Conservation (phyloP, 495 filamentous ascomycete genomes). For the Xylaria grammica region DNA sequence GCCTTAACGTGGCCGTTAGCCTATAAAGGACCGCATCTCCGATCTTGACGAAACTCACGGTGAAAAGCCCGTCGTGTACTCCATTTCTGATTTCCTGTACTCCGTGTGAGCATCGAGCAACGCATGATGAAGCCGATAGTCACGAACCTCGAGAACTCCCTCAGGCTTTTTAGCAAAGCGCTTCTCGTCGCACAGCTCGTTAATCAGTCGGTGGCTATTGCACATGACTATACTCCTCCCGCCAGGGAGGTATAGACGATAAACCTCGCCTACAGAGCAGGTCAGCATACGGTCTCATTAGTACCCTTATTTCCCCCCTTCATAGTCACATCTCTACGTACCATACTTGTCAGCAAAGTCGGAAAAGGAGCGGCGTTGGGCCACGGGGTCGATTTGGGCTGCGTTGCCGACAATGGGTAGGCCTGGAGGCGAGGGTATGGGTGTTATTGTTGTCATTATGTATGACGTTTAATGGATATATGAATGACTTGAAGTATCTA, state of each 20-base stretch:
- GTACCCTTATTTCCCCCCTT: background rate
- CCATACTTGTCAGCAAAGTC: conserved; percentile 39
- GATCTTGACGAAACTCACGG: conserved; percentile 32
- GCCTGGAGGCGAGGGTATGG: conserved; percentile 37
- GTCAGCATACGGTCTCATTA: conserved; percentile 5
- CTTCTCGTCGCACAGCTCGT: conserved; percentile 72
- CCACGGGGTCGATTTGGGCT: conserved; percentile 30
- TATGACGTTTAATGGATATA: background rate
- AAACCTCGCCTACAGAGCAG: conserved; percentile 32
- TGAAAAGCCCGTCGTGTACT: conserved; percentile 72
- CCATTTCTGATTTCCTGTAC: conserved; percentile 61
- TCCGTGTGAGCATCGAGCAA: conserved; percentile 14
- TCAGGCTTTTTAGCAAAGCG: conserved; percentile 64
- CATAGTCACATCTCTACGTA: conserved; percentile 18
- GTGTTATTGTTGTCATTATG: conserved; percentile 30
- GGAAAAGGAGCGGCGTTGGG: conserved; percentile 29
- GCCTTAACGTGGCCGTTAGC: conserved; percentile 42
- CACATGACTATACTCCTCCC: conserved; percentile 40
- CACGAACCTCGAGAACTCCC: conserved; percentile 27
- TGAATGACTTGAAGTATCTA: background rate
- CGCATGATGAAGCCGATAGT: background rate
- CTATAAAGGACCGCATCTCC: background rate
- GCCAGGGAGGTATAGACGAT: conserved; percentile 33
- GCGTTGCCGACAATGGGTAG: conserved; percentile 38
- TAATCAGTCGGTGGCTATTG: conserved; percentile 59